phyloP scores from a whole-genome alignment of 148 eudicot genomes.

The Spergularia marina region DNA sequence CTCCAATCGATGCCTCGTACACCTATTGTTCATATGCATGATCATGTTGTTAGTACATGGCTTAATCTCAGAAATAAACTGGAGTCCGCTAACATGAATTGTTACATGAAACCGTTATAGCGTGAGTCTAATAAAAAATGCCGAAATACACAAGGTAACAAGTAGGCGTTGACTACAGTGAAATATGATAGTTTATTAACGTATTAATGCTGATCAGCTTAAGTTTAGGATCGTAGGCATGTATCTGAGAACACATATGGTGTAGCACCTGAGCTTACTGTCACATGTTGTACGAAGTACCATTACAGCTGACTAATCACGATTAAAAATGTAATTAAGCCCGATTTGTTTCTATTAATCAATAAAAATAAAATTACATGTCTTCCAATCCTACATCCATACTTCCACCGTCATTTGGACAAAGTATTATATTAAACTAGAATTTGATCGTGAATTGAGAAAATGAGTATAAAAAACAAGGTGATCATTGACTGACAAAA shows the following conservation, averaged over 20 bases:
- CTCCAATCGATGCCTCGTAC: conserved; percentile 39
- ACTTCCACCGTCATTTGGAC: too few species aligned
- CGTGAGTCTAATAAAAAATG: too few species aligned
- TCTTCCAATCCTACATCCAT: not conserved
- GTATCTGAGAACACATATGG: not conserved
- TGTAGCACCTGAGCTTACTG: not conserved
- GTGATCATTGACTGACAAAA: not conserved
- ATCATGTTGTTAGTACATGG: not conserved
- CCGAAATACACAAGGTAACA: not conserved
- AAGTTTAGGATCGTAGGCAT: conserved; percentile 17
- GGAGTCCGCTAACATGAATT: too few species aligned
- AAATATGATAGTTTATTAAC: not conserved
- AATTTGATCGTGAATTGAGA: too few species aligned
- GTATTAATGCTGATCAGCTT: conserved; percentile 23
- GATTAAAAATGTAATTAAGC: not conserved
- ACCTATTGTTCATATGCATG: conserved; percentile 19
- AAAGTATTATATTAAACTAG: not conserved
- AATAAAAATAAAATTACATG: not conserved
- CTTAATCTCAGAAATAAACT: too few species aligned
- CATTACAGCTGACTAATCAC: not conserved
- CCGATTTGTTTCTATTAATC: not conserved
- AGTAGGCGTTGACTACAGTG: conserved; percentile 13
- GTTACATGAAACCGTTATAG: too few species aligned
- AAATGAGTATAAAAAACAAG: not conserved
- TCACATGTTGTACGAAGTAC: not conserved